Conservation (phyloP, 768 basidiomycete species). For the Suillus luteus region DNA sequence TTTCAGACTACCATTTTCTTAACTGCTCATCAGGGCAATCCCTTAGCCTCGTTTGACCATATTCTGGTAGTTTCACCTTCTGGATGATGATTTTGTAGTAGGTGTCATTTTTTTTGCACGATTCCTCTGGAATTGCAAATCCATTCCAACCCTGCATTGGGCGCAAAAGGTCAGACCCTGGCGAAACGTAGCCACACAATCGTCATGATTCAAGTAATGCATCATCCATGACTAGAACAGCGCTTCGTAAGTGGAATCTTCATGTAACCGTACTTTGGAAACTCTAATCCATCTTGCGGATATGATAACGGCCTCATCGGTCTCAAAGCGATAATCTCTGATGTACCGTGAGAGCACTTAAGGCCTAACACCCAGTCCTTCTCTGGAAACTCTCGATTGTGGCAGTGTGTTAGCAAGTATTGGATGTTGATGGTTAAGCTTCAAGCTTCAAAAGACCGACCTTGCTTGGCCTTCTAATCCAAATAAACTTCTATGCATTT, state of each 20-base stretch:
- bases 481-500: background rate
- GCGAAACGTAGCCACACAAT: background rate
- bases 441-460: background rate
- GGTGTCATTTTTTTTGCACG: background rate
- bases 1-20: background rate
- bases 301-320: background rate
- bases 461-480: background rate
- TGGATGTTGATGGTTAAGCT: background rate
- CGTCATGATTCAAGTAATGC: background rate
- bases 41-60: background rate
- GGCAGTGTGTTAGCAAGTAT: background rate
- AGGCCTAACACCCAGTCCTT: background rate
- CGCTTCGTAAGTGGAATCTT: background rate
- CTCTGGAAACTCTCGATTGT: background rate
- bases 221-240: background rate
- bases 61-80: background rate
- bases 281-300: background rate
- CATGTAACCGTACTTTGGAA: background rate
- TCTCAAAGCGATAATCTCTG: background rate
- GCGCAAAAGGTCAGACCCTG: background rate
- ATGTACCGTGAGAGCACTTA: background rate
- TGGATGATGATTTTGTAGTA: background rate
- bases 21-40: background rate
- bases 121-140: slow-evolving; percentile 1
- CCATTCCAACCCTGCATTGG: background rate